Evolutionary conservation across 371 early-diverging fungal species (phyloP), one percentile per base, ranked within the genome.

Genomic region (Syncephalastrum sp.): DNA sequence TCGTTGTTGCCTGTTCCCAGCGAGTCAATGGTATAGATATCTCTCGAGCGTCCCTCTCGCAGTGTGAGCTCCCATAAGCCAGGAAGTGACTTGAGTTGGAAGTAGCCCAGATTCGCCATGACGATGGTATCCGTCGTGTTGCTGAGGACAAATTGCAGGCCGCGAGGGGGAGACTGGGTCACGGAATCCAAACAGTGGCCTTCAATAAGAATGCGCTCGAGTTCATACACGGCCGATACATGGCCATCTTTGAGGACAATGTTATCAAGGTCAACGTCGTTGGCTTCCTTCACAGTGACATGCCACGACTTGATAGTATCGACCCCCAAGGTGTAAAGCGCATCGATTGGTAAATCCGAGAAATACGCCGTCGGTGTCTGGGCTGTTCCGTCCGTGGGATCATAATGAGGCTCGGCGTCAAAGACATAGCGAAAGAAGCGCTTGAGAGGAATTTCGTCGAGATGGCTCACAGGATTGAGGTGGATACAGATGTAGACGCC

Each of bases 41-140:
- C 82, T 1, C 69, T 64, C 0, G 94, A 92, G 8, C 90, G 85
- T 0, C 96, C 96, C 6, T 83, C 81, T n/a, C 98, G 81, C 15
- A 96, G 63, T 3, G 73, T 62, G 42, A 97, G 77, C 21, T 75
- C 62, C 92, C 93, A 97, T 1, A 92, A 80, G 42, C 98, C 98
- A 1, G 96, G 95, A 47, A 82, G 82, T 3, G 96, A 94, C 65
- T 94, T 91, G 38, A 97, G 79, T 65, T 97, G 98, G 60, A 96
- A 81, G 63, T 97, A 97, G 1, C 98, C 98, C 17, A 95, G 77
- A 54, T 97, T 97, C 38, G 94, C 93, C 98, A 97, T 97, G 3
- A 96, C 94, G 42, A 95, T 90, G 3, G 96, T 96, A 61, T 95
- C 96, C 0, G 86, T 88, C 44, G 82, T 80, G 14, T 91, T 88